Conservation (phyloP, 1,284 basidiomycete genomes). For the Cryptococcus deneoformans region DNA sequence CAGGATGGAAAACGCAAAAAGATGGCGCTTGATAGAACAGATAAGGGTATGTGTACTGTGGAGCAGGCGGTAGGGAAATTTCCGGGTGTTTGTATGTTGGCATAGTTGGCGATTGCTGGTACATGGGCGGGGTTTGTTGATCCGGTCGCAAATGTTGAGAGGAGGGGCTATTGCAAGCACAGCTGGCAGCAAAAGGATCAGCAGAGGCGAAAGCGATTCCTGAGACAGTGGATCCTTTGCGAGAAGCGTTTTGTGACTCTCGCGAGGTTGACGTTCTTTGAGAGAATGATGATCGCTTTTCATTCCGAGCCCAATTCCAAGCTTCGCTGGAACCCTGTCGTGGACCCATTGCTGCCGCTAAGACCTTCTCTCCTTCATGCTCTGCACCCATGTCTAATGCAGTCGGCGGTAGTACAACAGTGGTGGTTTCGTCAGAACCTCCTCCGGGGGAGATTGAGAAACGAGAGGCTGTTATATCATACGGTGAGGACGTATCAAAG, state of each 20-base stretch:
- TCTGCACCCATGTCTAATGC: slow-evolving; percentile 36
- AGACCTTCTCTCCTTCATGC: slow-evolving; percentile 40
- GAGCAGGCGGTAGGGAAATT: background rate
- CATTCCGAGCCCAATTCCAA: no score
- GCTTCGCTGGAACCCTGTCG: no score
- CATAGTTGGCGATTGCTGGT: no score
- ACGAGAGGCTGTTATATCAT: background rate
- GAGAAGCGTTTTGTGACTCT: background rate
- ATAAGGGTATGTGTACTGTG: slow-evolving; percentile 4
- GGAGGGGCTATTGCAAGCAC: background rate
- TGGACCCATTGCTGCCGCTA: slow-evolving; percentile 17
- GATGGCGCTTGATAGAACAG: background rate
- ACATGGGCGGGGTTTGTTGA: no score
- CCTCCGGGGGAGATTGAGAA: background rate
- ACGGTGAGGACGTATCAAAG: background rate
- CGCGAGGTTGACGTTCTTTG: no score
- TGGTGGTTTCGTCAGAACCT: slow-evolving; percentile 3
- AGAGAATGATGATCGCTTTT: no score
- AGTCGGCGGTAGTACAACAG: slow-evolving; percentile 41
- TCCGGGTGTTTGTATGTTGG: background rate
- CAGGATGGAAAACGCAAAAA: slow-evolving; percentile 11
- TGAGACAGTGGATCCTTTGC: background rate
- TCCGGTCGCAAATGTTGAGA: no score
- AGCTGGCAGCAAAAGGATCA: background rate
- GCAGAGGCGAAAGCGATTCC: background rate